Evolutionary conservation across 805 yeast species (phyloP), one percentile per base, ranked within the genome.

Genomic region (Cyberlindnera sargentensis): DNA sequence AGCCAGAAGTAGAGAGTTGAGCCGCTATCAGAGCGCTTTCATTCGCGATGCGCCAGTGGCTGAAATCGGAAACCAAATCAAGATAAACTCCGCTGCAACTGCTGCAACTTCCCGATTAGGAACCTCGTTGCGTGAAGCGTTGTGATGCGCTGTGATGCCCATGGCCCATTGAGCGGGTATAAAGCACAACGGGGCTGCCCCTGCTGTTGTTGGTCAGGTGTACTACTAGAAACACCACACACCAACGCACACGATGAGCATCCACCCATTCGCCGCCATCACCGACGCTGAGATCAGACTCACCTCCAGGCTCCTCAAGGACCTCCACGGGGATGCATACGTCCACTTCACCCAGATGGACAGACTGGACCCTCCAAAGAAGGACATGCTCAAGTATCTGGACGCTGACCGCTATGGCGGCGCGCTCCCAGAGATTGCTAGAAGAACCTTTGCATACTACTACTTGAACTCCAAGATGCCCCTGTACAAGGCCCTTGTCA

Each of bases 331-430:
- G 20, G 75, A 75, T 30, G 56, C 65, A 15, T 76, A 71, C 39
- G 76, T 81, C 42, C 84, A 80, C 61, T 82, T 82, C 61, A 71
- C 75, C 41, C 84, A 78, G 60, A 65, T 80, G 47, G 90, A 83
- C 59, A 73, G 80, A 60, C 53, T 75, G 38, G 95, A 85, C 58
- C 95, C 95, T 31, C 90, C 95, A 47, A 85, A 85, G 72, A 67
- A 73, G 53, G 79, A 73, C 48, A 80, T 85, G 82, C 57, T 78
- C 49, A 75, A 71, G 55, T 84, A 72, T 63, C 67, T 85, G 49
- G 82, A 79, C 47, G 81, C 84, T 43, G 88, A 83, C 66, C 77
- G 73, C 53, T 65, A 69, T 36, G 81, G 80, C n/a, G 45, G 43
- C 31, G 63, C 61, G 23, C 62, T 78, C 25, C 86, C 86, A 31